These are phyloP conservation scores for Pleurotus platypus DNA, from an alignment of 768 basidiomycete genomes.

Conservation along the genomic window DNA sequence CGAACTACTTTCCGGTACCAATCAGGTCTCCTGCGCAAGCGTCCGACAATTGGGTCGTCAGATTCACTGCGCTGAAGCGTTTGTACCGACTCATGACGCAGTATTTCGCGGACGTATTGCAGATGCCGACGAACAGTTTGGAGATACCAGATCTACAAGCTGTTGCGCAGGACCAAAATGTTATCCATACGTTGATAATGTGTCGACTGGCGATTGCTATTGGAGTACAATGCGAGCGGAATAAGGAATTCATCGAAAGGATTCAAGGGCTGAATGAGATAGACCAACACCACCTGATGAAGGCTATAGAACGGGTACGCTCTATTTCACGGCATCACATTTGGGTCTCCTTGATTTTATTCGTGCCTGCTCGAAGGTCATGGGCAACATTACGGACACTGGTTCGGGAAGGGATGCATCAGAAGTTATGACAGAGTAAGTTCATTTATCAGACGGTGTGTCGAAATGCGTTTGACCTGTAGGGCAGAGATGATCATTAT, in stretches of 20 bases:
- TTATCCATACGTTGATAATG: conserved; percentile 64
- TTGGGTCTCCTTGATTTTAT: not conserved
- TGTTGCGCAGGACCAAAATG: conserved; percentile 73
- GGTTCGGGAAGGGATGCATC: conserved; percentile 38
- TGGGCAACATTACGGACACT: conserved; percentile 57
- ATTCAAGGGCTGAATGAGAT: conserved; percentile 81
- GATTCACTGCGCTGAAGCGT: conserved; percentile 79
- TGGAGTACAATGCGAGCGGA: conserved; percentile 85
- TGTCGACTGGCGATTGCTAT: conserved; percentile 83
- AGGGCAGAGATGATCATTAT: conserved; percentile 78
- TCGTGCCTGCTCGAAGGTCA: conserved; percentile 45
- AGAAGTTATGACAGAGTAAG: conserved; percentile 77
- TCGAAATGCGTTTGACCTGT: not conserved
- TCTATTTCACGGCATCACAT: not conserved
- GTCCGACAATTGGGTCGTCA: conserved; percentile 87
- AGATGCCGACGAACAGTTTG: conserved; percentile 71
- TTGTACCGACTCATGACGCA: conserved; percentile 87
- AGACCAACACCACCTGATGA: conserved; percentile 89
- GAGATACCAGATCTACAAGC: conserved; percentile 88
- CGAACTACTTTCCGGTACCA: conserved; percentile 70
- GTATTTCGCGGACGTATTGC: conserved; percentile 81
- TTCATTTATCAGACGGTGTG: conserved; percentile 10
- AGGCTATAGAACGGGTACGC: conserved; percentile 85
- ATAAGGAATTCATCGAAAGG: conserved; percentile 84
- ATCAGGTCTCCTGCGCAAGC: conserved; percentile 41